These are phyloP conservation scores for Caryopteris hybrid DNA, from an alignment of 305 asterid genomes.

Conservation along the genomic window DNA sequence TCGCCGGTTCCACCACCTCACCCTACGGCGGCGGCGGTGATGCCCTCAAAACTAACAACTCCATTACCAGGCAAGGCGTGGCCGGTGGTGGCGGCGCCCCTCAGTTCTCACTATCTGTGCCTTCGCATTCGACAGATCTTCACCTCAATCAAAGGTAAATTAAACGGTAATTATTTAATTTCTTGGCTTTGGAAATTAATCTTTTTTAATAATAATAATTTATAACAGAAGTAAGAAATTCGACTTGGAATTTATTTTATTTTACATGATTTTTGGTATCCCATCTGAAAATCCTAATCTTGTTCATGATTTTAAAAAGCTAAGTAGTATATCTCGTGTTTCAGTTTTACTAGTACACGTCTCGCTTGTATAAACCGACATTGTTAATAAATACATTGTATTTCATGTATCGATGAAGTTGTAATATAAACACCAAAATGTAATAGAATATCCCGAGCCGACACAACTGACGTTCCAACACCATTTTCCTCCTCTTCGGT, in stretches of 20 bases:
- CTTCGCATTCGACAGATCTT: constrained; percentile 60
- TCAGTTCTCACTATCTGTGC: constrained; percentile 44
- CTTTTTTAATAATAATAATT: too few species aligned
- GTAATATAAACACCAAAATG: too few species aligned
- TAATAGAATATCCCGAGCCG: too few species aligned
- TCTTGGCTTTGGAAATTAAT: too few species aligned
- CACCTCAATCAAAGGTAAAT: constrained; percentile 59
- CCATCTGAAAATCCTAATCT: not conserved
- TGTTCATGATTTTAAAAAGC: not conserved
- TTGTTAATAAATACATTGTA: too few species aligned
- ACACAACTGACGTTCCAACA: too few species aligned
- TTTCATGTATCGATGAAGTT: too few species aligned
- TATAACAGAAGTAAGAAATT: not conserved
- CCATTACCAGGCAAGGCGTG: constrained; percentile 15
- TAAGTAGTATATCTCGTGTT: too few species aligned
- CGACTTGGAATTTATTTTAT: not conserved
- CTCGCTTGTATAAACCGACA: too few species aligned
- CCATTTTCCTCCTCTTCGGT: too few species aligned
- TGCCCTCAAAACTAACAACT: constrained; percentile 19
- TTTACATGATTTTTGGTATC: not conserved
- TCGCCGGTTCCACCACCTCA: constrained; percentile 43
- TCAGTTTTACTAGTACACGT: too few species aligned
- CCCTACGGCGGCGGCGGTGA: constrained; percentile 24
- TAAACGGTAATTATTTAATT: too few species aligned
- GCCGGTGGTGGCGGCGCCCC: constrained; percentile 26